Conservation (phyloP, 176 grass and related monocot species). For the Eragrostis nindensis region DNA sequence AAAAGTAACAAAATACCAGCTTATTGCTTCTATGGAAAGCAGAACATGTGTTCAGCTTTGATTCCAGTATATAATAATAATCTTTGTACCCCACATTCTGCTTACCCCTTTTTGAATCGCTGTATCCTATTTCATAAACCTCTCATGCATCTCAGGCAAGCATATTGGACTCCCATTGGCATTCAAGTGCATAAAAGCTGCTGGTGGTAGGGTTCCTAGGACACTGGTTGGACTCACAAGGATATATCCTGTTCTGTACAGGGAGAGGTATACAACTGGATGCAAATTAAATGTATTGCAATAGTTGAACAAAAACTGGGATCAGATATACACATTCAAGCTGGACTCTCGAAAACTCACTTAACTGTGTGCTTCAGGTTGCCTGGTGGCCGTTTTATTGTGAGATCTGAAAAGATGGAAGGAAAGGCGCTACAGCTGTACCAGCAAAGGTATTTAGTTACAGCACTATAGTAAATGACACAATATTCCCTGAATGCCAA, state of each 20-base stretch:
- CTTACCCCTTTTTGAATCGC: conserved; percentile 34
- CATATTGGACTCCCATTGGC: conserved; percentile 67
- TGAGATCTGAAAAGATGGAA: conserved; percentile 95
- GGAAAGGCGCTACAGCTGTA: conserved; percentile 72
- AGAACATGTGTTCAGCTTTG: conserved; percentile 19
- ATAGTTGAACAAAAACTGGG: neutral
- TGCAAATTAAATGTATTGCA: conserved; percentile 25
- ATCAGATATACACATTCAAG: neutral
- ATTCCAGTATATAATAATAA: neutral
- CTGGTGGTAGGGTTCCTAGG: conserved; percentile 76
- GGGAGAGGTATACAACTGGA: conserved; percentile 73
- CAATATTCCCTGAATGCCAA: neutral
- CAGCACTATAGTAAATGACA: neutral
- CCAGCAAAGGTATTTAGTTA: conserved; percentile 69
- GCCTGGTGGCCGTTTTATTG: conserved; percentile 63
- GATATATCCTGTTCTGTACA: conserved; percentile 85
- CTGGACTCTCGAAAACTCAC: conserved; percentile 15
- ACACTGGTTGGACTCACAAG: conserved; percentile 82
- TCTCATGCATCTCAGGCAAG: conserved; percentile 65
- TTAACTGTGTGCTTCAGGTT: conserved; percentile 62
- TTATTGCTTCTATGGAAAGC: neutral
- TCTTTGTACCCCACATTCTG: conserved; percentile 15
- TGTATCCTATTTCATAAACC: conserved; percentile 30
- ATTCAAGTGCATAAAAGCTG: conserved; percentile 83
- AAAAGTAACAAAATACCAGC: neutral